Evolutionary conservation across 106 monocot genomes (phyloP).

Genomic region (Acorus gramineus): DNA sequence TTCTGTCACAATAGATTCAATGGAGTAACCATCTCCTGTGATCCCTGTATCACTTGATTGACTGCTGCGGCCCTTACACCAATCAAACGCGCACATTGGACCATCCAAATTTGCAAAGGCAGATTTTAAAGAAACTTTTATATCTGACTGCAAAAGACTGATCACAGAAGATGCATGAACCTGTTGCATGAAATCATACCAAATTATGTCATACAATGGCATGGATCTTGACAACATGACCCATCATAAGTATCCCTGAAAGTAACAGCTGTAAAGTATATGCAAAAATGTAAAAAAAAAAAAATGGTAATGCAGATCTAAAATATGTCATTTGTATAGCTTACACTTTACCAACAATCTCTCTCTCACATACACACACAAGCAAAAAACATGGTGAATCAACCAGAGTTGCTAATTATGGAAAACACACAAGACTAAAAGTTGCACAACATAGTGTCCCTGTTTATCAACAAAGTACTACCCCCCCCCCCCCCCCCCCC

Average conservation of each 20-base stretch:
- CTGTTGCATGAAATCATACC: constrained; percentile 26
- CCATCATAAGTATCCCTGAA: not conserved
- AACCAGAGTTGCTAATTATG: too few species aligned
- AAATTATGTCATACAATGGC: not conserved
- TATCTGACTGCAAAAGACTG: constrained; percentile 78
- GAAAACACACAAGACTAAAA: too few species aligned
- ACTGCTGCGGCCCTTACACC: constrained; percentile 60
- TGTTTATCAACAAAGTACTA: too few species aligned
- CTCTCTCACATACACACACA: too few species aligned
- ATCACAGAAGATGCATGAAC: constrained; percentile 58
- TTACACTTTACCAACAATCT: too few species aligned
- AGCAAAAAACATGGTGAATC: too few species aligned
- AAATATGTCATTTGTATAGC: not conserved
- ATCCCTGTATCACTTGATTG: constrained; percentile 32
- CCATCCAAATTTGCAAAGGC: constrained; percentile 84
- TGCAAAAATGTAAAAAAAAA: not conserved
- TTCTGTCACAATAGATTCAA: constrained; percentile 35
- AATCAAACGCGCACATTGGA: constrained; percentile 65
- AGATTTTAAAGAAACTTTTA: constrained; percentile 64
- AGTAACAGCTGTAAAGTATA: not conserved
- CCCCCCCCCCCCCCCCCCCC: too few species aligned
- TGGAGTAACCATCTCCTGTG: constrained; percentile 42
- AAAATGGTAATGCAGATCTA: not conserved
- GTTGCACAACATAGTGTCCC: too few species aligned
- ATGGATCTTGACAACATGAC: not conserved